A percentile compares a stretch with the other conserved stretches of the same genome.
phyloP scores from a whole-genome alignment of 306 rosid species.

The Vigna radiata region DNA sequence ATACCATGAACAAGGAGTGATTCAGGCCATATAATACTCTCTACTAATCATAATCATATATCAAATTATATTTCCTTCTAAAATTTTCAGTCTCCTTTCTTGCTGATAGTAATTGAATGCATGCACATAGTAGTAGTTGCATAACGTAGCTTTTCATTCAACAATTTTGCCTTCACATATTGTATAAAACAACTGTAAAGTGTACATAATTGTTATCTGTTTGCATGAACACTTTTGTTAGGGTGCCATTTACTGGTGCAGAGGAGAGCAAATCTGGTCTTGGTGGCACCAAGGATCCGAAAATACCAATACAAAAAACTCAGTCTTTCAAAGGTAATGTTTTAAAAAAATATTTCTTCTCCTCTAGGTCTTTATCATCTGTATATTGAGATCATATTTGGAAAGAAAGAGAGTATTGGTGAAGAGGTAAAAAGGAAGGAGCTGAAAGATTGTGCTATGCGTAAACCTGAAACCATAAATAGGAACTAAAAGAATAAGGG shows the following conservation, averaged over 20 bases:
- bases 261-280: slow-evolving; percentile 43
- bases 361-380: background rate
- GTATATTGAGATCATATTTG: background rate
- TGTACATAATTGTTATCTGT: background rate
- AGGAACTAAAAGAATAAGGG: background rate
- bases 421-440: slow-evolving; percentile 18
- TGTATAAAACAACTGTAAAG: background rate
- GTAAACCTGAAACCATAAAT: background rate
- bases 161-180: background rate
- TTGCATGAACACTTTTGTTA: slow-evolving; percentile 42
- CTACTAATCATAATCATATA: background rate
- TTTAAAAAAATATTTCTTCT: background rate
- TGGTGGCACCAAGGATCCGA: slow-evolving; percentile 49
- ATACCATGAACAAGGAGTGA: background rate
- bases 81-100: background rate
- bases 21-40: background rate
- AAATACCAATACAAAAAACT: slow-evolving; percentile 51
- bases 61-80: background rate
- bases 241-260: slow-evolving; percentile 48
- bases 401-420: background rate
- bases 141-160: background rate
- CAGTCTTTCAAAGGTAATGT: slow-evolving; percentile 68
- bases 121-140: background rate
- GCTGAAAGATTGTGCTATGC: background rate
- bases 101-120: background rate